Evolutionary conservation across 345 rosid species (phyloP), one percentile per base, ranked within the genome.

Genomic region (Viola odorata): DNA sequence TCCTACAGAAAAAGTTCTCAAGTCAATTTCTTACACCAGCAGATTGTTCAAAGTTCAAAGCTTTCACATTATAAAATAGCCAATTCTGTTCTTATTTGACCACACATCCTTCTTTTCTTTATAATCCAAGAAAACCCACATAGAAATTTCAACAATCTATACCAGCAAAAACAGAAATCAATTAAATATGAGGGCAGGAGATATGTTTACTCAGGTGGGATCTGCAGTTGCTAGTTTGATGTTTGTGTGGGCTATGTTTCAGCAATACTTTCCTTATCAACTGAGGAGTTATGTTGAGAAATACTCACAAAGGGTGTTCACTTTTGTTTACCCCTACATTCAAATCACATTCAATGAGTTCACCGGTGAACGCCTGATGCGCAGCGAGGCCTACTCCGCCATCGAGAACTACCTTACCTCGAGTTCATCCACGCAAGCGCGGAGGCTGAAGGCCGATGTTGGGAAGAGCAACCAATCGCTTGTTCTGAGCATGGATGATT

Each of bases 381-480:
- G 59, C 0, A 55, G 59, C 3, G 59, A 55, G 14, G 59, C 59
- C 7, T 55, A 55, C 59, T 55, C 45, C 1, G 45, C 45, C 5
- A 55, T 55, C 3, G 59, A 55, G 45, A 55, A 37, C 5, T 55
- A 55, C 32, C 59, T 55, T 0, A 12, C 45, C 3, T 38, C 59
- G 4, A 40, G 36, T 14, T 55, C 59, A 55, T 13, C 45, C 0
- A 39, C 4, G 3, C 59, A 55, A 10, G 59, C 59, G 9, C 38
- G 38, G 59, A 10, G 59, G 59, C 59, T 55, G 32, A 55, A 55
- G 59, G 59, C 59, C 15, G 59, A 55, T 1, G 59, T 39, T 7
- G 59, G 38, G 45, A 55, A 38, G 59, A 55, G 1, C 45, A 55
- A 5, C 59, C 59, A 55, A 45, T 55, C 59, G 11, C 12, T 55